Percentiles rank a stretch among this genome's conserved stretches.
These are phyloP conservation scores for Colletotrichum musicola DNA, from an alignment of 2,329 filamentous ascomycete genomes.

Conservation along the genomic window DNA sequence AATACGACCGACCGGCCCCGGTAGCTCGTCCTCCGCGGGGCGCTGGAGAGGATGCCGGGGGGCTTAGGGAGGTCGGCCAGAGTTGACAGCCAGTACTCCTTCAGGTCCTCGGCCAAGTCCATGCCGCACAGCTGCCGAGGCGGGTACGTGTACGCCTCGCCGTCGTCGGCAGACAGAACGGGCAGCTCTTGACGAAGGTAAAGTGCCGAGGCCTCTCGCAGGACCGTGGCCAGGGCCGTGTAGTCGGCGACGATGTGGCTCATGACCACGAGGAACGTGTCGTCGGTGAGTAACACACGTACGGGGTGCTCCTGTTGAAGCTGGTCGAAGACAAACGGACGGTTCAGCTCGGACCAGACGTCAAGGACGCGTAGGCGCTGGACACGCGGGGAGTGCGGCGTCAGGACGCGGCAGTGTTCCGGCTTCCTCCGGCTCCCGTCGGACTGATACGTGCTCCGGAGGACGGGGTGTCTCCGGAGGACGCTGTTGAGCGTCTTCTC, in stretches of 20 bases:
- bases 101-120: no score
- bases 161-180: no score
- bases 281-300: slow-evolving; percentile 43
- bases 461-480: slow-evolving; percentile 33
- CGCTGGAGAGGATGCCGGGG: slow-evolving; percentile 3
- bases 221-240: slow-evolving; percentile 45
- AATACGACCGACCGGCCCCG: no score
- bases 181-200: slow-evolving; percentile 44
- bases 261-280: slow-evolving; percentile 42
- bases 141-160: background rate
- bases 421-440: no score
- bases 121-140: background rate
- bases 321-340: slow-evolving; percentile 45
- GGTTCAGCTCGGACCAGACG: slow-evolving; percentile 39
- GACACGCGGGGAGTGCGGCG: slow-evolving; percentile 10
- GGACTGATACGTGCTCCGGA: slow-evolving; percentile 33
- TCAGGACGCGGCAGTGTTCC: no score
- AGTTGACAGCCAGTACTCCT: no score
- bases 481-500: no score
- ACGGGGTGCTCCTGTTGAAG: slow-evolving; percentile 42
- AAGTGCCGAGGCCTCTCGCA: slow-evolving; percentile 43
- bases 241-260: slow-evolving; percentile 51
- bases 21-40: background rate
- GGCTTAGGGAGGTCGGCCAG: background rate
- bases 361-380: slow-evolving; percentile 22